Conservation (phyloP, 139 green algal species). For the Coelastrella sp. region DNA sequence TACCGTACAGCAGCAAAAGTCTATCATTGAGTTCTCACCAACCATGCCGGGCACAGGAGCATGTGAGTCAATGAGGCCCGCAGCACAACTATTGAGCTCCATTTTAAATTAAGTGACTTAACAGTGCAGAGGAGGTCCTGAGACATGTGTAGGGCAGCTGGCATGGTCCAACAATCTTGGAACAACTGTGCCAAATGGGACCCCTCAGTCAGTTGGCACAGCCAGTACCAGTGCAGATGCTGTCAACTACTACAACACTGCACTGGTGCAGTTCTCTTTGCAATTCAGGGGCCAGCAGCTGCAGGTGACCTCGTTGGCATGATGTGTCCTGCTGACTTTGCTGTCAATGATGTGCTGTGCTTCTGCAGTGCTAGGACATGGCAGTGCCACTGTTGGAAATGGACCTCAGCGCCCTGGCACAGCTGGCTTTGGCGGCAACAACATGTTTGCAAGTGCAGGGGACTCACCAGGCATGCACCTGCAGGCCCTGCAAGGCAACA, state of each 20-base stretch:
- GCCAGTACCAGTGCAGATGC: background rate
- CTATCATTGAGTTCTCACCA: constrained; percentile 37
- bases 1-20: constrained; percentile 33
- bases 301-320: no score
- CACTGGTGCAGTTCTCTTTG: background rate
- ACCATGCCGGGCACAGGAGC: constrained; percentile 1
- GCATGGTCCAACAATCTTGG: background rate
- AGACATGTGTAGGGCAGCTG: background rate
- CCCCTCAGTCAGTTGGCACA: background rate
- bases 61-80: background rate
- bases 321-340: no score
- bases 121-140: no score
- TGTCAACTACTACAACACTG: background rate
- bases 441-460: constrained; percentile 34
- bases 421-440: constrained; percentile 16
- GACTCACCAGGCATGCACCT: background rate
- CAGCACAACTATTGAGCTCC: no score
- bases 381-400: constrained; percentile 6
- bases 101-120: no score
- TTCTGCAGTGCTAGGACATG: constrained; percentile 8
- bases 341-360: no score
- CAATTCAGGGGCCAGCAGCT: no score
- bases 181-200: background rate
- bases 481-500: background rate
- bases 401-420: constrained; percentile 31